phyloP scores from a whole-genome alignment of 2,329 filamentous ascomycete genomes.

The Curvularia sp. region DNA sequence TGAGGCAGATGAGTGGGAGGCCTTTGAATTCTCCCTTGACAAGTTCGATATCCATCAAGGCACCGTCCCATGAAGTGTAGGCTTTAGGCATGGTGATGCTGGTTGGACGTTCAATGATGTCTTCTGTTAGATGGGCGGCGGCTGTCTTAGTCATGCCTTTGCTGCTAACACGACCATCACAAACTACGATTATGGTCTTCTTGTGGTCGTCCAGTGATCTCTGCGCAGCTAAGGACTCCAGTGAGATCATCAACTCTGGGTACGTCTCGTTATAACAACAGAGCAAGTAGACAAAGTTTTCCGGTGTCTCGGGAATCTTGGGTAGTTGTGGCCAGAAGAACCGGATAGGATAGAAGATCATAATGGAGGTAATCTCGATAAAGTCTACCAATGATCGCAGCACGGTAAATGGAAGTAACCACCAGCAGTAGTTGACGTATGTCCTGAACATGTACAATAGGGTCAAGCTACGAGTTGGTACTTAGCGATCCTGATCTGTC shows the following conservation, averaged over 20 bases:
- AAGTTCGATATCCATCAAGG: conserved; percentile 6
- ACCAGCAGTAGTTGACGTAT: conserved; percentile 2
- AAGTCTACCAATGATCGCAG: conserved; percentile 3
- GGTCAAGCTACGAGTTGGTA: background rate
- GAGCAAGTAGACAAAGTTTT: conserved; percentile 9
- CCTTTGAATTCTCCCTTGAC: conserved; percentile 13
- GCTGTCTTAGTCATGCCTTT: conserved; percentile 13
- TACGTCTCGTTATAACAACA: conserved; percentile 16
- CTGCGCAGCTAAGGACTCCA: conserved; percentile 11
- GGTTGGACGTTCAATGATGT: conserved; percentile 6
- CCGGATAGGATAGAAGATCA: background rate
- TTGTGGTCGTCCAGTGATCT: conserved; percentile 9
- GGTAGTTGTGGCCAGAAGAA: background rate
- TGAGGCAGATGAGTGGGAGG: conserved; percentile 9
- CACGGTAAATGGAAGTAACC: background rate
- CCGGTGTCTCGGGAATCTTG: background rate
- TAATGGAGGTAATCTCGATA: conserved; percentile 5
- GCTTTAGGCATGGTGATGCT: conserved; percentile 3
- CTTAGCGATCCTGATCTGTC: background rate
- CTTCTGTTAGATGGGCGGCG: conserved; percentile 11
- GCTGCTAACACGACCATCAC: conserved; percentile 11
- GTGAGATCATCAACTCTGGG: conserved; percentile 6
- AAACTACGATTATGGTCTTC: conserved; percentile 11
- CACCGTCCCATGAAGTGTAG: conserved; percentile 10
- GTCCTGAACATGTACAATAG: conserved; percentile 5